Base-by-base conservation (phyloP, 1,139 yeast species). In the Lizanozyma gosingica region DNA sequence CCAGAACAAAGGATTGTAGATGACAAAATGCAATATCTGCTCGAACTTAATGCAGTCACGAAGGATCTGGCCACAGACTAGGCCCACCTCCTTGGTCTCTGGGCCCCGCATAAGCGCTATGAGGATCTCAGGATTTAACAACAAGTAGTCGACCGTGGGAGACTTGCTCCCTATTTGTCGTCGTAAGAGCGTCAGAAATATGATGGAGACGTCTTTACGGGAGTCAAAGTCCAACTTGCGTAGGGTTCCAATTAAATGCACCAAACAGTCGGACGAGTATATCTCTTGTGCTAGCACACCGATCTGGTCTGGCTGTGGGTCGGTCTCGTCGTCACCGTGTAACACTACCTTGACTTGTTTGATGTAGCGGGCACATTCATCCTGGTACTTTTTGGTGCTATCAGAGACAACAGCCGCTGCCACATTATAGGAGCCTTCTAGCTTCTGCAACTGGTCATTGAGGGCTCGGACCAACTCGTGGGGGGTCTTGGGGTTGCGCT, bases 401-500 rank as follows among this genome's bases (percentile, higher is more conserved):
- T 17, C 16, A 16, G 16, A 35, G n/a, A 6, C 15, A 11, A 16
- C 22, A n/a, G 33, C 8, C 11, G 29, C 29, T 22, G 29, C 29
- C 46, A 70, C 73, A 46, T 80, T 87, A 40, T 65, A 66, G 9
- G 67, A 50, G 6, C 59, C 45, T 47, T 83, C 94, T 34, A 84
- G 67, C 54, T 85, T 82, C 33, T 70, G 60, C 15, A 87, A 70
- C 51, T 78, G 86, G 41, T 92, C 97, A 48, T 76, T 77, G 46
- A 88, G 69, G 14, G 80, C 78, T 43, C 86, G 73, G 14, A 87
- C 83, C 44, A 88, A 72, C 54, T 92, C 98, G 33, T 75, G 78
- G 1, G 97, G 95, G 2, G 95, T 81, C 60, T 87, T 87, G n/a
- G 94, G 95, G 56, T 82, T 85, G 55, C 96, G 73, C 51, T 87